phyloP scores from a whole-genome alignment of 148 eudicot genomes.

The Salicornia ramosissima region DNA sequence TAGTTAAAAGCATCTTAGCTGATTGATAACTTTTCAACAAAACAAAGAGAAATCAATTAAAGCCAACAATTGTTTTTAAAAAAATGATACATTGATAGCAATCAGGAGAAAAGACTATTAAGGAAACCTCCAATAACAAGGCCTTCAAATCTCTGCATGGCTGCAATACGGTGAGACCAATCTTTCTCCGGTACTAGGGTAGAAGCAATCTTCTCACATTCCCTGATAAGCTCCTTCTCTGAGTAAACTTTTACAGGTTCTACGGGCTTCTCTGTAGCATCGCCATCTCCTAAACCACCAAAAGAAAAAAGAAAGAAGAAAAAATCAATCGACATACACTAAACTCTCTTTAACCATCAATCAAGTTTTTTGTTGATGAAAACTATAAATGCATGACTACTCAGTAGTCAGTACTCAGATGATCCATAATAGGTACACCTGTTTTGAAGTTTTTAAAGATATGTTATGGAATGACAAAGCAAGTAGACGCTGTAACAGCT shows the following conservation, averaged over 20 bases:
- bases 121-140: conserved; percentile 86
- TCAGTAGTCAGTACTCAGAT: neutral
- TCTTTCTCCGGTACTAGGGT: conserved; percentile 94
- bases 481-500: conserved; percentile 1
- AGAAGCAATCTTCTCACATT: conserved; percentile 79
- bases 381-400: neutral
- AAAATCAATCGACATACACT: neutral
- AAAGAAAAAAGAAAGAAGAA: conserved; percentile 13
- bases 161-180: conserved; percentile 95
- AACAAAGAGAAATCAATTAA: neutral
- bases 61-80: neutral
- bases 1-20: neutral
- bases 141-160: conserved; percentile 92
- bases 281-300: conserved; percentile 66
- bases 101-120: conserved; percentile 6
- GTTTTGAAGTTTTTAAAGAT: neutral
- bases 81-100: neutral
- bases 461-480: conserved; percentile 1
- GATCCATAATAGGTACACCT: neutral
- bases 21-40: no score
- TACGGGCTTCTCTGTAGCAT: conserved; percentile 74
- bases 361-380: neutral
- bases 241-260: conserved; percentile 91
- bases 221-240: conserved; percentile 89
- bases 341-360: neutral